Evolutionary conservation across 2,329 filamentous ascomycete species (phyloP).

Genomic region (Penicillium concentricum): DNA sequence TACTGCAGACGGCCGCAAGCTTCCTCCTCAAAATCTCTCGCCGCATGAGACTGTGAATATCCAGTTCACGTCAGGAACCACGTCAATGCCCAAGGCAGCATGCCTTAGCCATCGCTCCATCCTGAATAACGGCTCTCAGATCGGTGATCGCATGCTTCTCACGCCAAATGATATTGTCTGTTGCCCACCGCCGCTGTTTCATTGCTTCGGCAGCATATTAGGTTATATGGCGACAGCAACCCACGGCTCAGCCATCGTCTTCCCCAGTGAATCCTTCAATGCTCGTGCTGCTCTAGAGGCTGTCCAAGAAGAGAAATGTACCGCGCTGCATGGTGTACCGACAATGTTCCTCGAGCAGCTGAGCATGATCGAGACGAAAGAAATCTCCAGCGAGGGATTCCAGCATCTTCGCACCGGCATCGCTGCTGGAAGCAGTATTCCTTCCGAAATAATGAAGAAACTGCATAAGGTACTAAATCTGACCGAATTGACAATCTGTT

Average conservation of each 20-base stretch:
- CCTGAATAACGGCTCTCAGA: slow-evolving; percentile 85
- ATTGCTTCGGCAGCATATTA: slow-evolving; percentile 85
- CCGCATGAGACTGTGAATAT: slow-evolving; percentile 82
- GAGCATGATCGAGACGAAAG: slow-evolving; percentile 64
- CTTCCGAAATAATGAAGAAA: slow-evolving; percentile 65
- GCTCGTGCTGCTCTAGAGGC: slow-evolving; percentile 67
- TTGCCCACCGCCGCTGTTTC: slow-evolving; percentile 59
- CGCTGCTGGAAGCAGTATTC: slow-evolving; percentile 82
- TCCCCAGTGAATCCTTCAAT: slow-evolving; percentile 84
- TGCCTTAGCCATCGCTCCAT: slow-evolving; percentile 84
- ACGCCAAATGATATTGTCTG: slow-evolving; percentile 67
- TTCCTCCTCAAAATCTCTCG: slow-evolving; percentile 52
- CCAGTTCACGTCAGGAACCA: slow-evolving; percentile 96
- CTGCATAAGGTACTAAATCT: slow-evolving; percentile 74
- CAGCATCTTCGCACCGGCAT: slow-evolving; percentile 80
- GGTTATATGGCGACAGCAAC: slow-evolving; percentile 97
- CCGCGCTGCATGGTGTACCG: slow-evolving; percentile 80
- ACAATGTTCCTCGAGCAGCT: slow-evolving; percentile 95
- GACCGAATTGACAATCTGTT: slow-evolving; percentile 84
- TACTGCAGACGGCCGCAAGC: slow-evolving; percentile 36
- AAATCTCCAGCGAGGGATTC: slow-evolving; percentile 54
- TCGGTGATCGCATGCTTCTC: slow-evolving; percentile 82
- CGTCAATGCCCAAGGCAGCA: slow-evolving; percentile 84
- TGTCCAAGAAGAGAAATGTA: slow-evolving; percentile 62
- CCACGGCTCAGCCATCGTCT: slow-evolving; percentile 74